Conservation (phyloP, 345 rosid genomes). For the Sonneratia alba region DNA sequence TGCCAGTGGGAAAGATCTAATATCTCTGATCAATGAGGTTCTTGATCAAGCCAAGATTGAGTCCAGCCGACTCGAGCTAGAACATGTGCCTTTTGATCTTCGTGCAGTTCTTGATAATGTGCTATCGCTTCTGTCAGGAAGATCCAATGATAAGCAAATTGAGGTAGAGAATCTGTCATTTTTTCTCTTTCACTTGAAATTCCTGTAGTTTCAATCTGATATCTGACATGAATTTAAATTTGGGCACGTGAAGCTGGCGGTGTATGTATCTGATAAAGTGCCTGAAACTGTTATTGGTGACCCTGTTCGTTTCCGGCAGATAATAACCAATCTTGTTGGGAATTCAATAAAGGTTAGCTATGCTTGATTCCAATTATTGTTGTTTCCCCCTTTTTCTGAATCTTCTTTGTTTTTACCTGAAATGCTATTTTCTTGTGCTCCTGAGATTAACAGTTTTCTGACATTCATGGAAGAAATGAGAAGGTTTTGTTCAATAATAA, state of each 20-base stretch:
- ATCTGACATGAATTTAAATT: conserved; percentile 13
- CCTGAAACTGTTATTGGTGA: conserved; percentile 83
- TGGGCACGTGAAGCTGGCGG: conserved; percentile 55
- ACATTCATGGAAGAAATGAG: too few relatives aligned
- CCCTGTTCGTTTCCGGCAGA: conserved; percentile 77
- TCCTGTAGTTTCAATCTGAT: conserved; percentile 6
- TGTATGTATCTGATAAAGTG: conserved; percentile 70
- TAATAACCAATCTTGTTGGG: conserved; percentile 88
- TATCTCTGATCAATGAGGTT: conserved; percentile 72
- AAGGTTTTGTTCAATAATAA: too few relatives aligned
- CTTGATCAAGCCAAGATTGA: conserved; percentile 99
- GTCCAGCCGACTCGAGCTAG: conserved; percentile 90
- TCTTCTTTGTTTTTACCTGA: neutral
- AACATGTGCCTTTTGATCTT: conserved; percentile 75
- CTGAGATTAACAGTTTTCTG: neutral
- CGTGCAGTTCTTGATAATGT: conserved; percentile 63
- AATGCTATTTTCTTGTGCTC: neutral
- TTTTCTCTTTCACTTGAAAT: neutral
- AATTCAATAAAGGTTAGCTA: conserved; percentile 81
- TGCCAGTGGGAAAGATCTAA: conserved; percentile 76
- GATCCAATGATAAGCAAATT: conserved; percentile 59
- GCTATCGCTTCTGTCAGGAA: conserved; percentile 63
- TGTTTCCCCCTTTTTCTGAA: neutral
- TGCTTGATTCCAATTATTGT: neutral
- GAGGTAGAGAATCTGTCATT: conserved; percentile 41